Base-by-base conservation (phyloP, 139 green algal genomes). In the Micractinium conductrix region DNA sequence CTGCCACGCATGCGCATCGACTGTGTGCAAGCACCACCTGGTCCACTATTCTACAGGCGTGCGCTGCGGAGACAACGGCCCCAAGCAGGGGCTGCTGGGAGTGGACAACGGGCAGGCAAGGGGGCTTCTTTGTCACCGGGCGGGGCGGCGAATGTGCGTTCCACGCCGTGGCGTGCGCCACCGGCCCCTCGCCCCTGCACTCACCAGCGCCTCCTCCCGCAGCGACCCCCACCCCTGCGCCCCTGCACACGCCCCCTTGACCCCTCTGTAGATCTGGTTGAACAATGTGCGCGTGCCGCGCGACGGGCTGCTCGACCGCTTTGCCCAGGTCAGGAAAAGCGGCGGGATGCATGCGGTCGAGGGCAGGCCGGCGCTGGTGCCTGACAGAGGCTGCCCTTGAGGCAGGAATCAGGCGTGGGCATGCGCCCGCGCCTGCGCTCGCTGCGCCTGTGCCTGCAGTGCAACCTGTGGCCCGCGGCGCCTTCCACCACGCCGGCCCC, bases 41-140 rank as follows among this genome's bases (percentile, higher is more conserved):
- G 26, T 28, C 53, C 53, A n/a, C n/a, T n/a, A n/a, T 30, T 33
- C 24, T 37, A 43, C 70, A 78, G 70, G 92, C 58, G 88, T 98
- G 62, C 92, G 93, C 82, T 95, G 96, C 78, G 65, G 84, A 37
- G 94, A 96, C 85, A 92, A 92, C 44, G 93, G 92, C 8, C 87
- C 91, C 85, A 95, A 95, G 88, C 93, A 93, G 87, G 90, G 94
- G 26, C 91, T 97, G 48, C 96, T 96, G 76, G 95, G 95, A 4
- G 95, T 98, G 42, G 95, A 98, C 89, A 98, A 98, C 80, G 95
- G 95, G 33, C 90, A 92, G 87, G 90, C 91, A n/a, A n/a, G n/a
- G n/a, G n/a, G n/a, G n/a, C n/a, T n/a, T n/a, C n/a, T n/a, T n/a
- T n/a, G n/a, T n/a, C n/a, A n/a, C n/a, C n/a, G n/a, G n/a, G n/a